These are phyloP conservation scores for Xerocomellus chrysenteron DNA, from an alignment of 768 basidiomycete genomes.

Conservation along the genomic window DNA sequence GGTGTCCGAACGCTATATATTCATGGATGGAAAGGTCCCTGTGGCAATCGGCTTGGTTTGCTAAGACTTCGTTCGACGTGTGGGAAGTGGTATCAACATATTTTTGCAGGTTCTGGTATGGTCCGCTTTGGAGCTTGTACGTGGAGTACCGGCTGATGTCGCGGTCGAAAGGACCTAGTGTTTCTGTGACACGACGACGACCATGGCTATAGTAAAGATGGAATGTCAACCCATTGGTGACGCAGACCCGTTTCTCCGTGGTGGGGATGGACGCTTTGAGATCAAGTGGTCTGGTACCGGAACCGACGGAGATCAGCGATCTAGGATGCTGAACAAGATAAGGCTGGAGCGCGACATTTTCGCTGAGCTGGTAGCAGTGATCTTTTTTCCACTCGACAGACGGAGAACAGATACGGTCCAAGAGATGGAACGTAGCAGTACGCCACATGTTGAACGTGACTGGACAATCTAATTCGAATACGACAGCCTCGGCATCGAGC, in stretches of 20 bases:
- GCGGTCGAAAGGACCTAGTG: constrained; percentile 5
- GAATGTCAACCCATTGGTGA: constrained; percentile 35
- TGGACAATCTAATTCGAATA: constrained; percentile 46
- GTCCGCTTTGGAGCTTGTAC: constrained; percentile 29
- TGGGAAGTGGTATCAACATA: constrained; percentile 37
- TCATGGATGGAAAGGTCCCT: constrained; percentile 43
- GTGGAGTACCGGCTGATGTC: constrained; percentile 30
- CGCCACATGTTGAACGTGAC: constrained; percentile 44
- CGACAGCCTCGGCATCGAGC: constrained; percentile 24
- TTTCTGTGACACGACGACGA: constrained; percentile 12
- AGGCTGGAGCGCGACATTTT: constrained; percentile 7
- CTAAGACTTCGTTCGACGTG: constrained; percentile 42
- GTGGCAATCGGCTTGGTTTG: constrained; percentile 43
- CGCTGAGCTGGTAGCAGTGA: constrained; percentile 13
- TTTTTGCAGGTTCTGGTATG: constrained; percentile 38
- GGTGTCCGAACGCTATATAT: constrained; percentile 40
- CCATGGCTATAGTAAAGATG: constrained; percentile 24
- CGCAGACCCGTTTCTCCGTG: constrained; percentile 17
- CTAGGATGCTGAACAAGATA: constrained; percentile 16
- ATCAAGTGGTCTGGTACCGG: constrained; percentile 17
- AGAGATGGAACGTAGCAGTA: constrained; percentile 36
- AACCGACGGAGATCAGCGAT: constrained; percentile 22
- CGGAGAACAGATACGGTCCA: constrained; percentile 36
- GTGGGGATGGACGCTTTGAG: constrained; percentile 10
- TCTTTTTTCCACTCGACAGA: background rate